Evolutionary conservation across 2,329 filamentous ascomycete species (phyloP).

Genomic region (Catunica adiposa): DNA sequence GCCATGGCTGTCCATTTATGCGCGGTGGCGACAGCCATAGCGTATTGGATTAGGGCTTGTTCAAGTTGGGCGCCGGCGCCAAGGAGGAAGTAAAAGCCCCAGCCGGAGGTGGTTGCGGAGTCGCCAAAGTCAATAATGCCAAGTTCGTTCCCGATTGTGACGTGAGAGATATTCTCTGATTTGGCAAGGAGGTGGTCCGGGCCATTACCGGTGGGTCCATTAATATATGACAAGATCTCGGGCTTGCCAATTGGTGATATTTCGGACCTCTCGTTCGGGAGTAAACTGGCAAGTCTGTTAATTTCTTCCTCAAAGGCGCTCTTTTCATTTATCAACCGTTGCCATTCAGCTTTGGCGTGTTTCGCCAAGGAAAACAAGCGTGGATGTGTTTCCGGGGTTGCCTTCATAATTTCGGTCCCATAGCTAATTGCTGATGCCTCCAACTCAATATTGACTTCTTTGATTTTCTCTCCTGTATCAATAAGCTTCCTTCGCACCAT

Average conservation of each 20-base stretch:
- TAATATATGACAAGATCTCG: constrained; percentile 59
- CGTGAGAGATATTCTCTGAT: constrained; percentile 42
- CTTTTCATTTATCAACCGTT: constrained; percentile 44
- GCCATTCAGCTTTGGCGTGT: constrained; percentile 44
- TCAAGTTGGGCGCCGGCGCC: constrained; percentile 87
- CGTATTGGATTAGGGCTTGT: constrained; percentile 79
- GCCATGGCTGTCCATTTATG: constrained; percentile 66
- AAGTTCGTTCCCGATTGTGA: constrained; percentile 73
- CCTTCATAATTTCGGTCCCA: constrained; percentile 20
- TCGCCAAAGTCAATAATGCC: constrained; percentile 77
- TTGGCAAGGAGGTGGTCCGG: constrained; percentile 17
- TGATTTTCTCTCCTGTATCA: background rate
- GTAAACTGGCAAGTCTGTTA: constrained; percentile 52
- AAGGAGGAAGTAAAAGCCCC: constrained; percentile 96
- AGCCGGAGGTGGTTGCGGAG: constrained; percentile 69
- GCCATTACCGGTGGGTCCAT: constrained; percentile 34
- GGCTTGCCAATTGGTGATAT: constrained; percentile 57
- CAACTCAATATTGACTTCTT: constrained; percentile 16
- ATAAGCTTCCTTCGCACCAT: background rate
- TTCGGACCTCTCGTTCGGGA: constrained; percentile 73
- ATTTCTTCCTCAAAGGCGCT: constrained; percentile 47
- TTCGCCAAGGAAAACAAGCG: constrained; percentile 47
- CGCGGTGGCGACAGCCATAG: constrained; percentile 53
- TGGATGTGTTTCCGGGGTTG: constrained; percentile 27
- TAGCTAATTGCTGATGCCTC: constrained; percentile 26